Conservation (phyloP, 176 grass and related monocot genomes). For the Phoenix roebelenii region DNA sequence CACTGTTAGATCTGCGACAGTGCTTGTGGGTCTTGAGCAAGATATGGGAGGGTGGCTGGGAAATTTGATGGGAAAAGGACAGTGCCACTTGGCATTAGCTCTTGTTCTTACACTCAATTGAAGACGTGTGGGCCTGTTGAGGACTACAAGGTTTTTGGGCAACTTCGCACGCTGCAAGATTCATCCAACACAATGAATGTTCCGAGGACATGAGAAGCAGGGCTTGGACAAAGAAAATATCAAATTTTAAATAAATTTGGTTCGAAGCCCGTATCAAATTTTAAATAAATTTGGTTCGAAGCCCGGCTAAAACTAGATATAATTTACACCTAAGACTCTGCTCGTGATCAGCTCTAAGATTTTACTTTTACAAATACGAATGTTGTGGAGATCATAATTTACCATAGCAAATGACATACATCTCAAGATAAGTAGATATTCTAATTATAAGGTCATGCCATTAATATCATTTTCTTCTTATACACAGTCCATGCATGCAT, state of each 20-base stretch:
- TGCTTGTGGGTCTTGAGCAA: not conserved
- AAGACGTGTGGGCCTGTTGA: not conserved
- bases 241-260: too few relatives aligned
- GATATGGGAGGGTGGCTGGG: not conserved
- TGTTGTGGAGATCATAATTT: too few relatives aligned
- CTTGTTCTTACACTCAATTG: constrained; percentile 6
- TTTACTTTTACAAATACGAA: too few relatives aligned
- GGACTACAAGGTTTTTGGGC: not conserved
- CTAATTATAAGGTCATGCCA: too few relatives aligned
- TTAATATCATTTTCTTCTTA: not conserved
- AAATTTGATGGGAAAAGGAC: constrained; percentile 12
- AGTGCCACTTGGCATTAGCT: constrained; percentile 11
- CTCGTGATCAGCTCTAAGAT: too few relatives aligned
- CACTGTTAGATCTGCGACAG: not conserved
- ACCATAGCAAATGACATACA: not conserved
- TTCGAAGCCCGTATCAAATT: too few relatives aligned
- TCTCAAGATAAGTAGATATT: too few relatives aligned
- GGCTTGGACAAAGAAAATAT: too few relatives aligned
- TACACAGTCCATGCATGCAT: not conserved
- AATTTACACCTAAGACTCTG: too few relatives aligned
- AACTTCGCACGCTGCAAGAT: not conserved
- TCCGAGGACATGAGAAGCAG: too few relatives aligned
- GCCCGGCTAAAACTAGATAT: too few relatives aligned
- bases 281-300: too few relatives aligned
- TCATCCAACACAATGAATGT: not conserved